These are phyloP conservation scores for Parasarocladium wereldwijsianum DNA, from an alignment of 2,329 filamentous ascomycete genomes.

Conservation along the genomic window DNA sequence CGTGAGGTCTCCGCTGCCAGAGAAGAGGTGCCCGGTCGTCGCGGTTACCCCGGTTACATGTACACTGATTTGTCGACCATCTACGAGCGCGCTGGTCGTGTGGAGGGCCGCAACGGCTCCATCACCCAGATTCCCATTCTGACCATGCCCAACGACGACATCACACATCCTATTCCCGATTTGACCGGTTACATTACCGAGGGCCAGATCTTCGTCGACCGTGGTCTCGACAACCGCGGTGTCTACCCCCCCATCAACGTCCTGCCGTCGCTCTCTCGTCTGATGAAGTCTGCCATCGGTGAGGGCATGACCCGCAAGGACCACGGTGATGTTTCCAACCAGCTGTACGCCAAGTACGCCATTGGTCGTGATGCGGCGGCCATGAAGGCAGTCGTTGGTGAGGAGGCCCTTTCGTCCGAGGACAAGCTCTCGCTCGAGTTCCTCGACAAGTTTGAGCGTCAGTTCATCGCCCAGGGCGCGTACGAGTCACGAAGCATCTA, in stretches of 20 bases:
- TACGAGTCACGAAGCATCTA: conserved; percentile 88
- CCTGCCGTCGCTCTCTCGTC: conserved; percentile 88
- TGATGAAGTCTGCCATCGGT: conserved; percentile 99
- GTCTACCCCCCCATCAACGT: conserved; percentile 99
- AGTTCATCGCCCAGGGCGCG: conserved; percentile 80
- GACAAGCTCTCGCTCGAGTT: conserved; percentile 98
- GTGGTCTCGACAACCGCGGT: conserved; percentile 86
- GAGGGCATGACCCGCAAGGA: conserved; percentile 94
- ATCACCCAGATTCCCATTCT: conserved; percentile 98
- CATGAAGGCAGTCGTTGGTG: conserved; percentile 99
- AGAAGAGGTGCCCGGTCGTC: conserved; percentile 97
- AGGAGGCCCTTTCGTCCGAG: conserved; percentile 88
- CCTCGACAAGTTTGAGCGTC: conserved; percentile 93
- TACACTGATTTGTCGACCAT: conserved; percentile 99
- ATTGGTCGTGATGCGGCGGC: conserved; percentile 95
- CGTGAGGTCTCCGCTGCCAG: conserved; percentile 96
- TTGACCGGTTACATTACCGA: conserved; percentile 98
- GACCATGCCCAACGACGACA: conserved; percentile 99
- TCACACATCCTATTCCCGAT: conserved; percentile 97
- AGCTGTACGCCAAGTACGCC: conserved; percentile 98
- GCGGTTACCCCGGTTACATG: conserved; percentile 99
- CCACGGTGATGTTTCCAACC: conserved; percentile 96
- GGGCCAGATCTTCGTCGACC: conserved; percentile 95
- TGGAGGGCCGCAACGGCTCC: conserved; percentile 89
- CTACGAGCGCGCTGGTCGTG: conserved; percentile 97